These are phyloP conservation scores for Biancaea sappan DNA, from an alignment of 306 rosid species.

Conservation along the genomic window DNA sequence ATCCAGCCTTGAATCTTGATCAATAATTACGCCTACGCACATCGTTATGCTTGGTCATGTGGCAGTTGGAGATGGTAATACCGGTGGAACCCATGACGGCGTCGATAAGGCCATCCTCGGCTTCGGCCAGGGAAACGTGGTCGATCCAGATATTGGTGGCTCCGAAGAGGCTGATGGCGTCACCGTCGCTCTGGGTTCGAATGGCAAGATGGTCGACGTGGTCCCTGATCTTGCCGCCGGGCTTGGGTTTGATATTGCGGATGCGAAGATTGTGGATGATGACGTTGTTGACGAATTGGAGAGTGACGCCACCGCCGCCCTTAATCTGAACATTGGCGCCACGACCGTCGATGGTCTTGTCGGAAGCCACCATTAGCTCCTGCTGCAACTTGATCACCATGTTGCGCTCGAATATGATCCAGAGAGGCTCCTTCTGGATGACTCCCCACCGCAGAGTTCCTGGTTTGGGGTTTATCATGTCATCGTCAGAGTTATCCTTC, in stretches of 20 bases:
- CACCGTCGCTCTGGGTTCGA: slow-evolving; percentile 59
- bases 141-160: slow-evolving; percentile 64
- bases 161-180: slow-evolving; percentile 55
- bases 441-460: slow-evolving; percentile 64
- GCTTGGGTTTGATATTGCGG: slow-evolving; percentile 8
- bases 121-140: slow-evolving; percentile 60
- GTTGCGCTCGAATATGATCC: slow-evolving; percentile 57
- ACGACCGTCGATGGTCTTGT: slow-evolving; percentile 76
- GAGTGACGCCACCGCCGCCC: slow-evolving; percentile 55
- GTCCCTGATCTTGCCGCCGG: slow-evolving; percentile 59
- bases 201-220: slow-evolving; percentile 41
- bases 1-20: too few relatives aligned
- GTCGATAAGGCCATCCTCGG: slow-evolving; percentile 63
- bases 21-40: too few relatives aligned
- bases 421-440: slow-evolving; percentile 51
- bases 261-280: slow-evolving; percentile 56
- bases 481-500: slow-evolving; percentile 46
- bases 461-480: slow-evolving; percentile 41
- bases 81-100: slow-evolving; percentile 61
- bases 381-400: slow-evolving; percentile 51
- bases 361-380: slow-evolving; percentile 50
- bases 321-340: slow-evolving; percentile 60
- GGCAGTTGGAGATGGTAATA: slow-evolving; percentile 67
- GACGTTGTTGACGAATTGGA: slow-evolving; percentile 52
- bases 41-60: slow-evolving; percentile 66